phyloP scores from a whole-genome alignment of 176 grass and related monocot species.

The Juncus effusus region DNA sequence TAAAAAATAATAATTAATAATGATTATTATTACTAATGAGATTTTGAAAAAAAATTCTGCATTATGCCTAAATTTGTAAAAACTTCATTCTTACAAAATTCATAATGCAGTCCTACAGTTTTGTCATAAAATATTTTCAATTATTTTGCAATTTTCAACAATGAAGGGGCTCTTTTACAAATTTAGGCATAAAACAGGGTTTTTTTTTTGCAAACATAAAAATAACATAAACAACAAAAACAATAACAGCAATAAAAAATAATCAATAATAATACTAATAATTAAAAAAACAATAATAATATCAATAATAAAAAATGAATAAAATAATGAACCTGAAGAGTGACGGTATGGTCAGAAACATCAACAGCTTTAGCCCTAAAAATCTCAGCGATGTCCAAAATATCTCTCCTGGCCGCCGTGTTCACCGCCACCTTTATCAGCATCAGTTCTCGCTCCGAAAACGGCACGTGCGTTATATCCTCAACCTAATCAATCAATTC shows the following conservation, averaged over 20 bases:
- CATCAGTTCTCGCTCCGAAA: slow-evolving; percentile 93
- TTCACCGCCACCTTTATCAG: slow-evolving; percentile 94
- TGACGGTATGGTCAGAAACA: slow-evolving; percentile 94
- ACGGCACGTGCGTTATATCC: slow-evolving; percentile 75
- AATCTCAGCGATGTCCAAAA: slow-evolving; percentile 87
- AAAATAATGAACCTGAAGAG: slow-evolving; percentile 53
- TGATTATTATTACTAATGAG: slow-evolving; percentile 7
- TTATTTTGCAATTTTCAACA: no score
- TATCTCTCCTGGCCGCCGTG: slow-evolving; percentile 73
- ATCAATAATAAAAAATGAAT: neutral
- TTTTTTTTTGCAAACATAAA: neutral
- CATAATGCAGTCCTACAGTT: no score
- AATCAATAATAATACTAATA: slow-evolving; percentile 14
- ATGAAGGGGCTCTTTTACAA: neutral
- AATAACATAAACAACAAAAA: no score
- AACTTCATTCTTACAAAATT: no score
- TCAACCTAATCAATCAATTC: slow-evolving; percentile 44
- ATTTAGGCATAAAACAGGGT: neutral
- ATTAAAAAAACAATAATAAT: neutral
- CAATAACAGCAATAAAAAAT: neutral
- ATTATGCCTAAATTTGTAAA: no score
- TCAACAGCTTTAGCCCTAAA: slow-evolving; percentile 84
- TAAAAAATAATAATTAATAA: slow-evolving; percentile 22
- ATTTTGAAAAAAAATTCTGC: neutral
- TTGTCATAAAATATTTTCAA: no score